phyloP scores from a whole-genome alignment of 2,329 filamentous ascomycete species.

The Sporothrix phasma region DNA sequence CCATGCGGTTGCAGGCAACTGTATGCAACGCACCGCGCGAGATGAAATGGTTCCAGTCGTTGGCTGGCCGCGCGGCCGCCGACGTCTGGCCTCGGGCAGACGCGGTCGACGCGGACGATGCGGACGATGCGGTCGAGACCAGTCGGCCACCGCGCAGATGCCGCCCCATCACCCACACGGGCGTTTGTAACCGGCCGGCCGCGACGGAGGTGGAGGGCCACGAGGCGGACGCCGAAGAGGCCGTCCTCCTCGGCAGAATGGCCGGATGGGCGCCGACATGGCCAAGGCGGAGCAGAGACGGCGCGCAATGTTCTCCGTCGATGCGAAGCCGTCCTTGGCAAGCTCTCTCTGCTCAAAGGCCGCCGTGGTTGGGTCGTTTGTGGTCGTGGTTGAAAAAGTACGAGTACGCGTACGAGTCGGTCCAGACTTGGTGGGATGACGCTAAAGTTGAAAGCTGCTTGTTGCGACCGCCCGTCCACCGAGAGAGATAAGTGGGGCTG shows the following conservation, averaged over 20 bases:
- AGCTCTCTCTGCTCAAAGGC: background rate
- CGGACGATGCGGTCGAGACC: background rate
- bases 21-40: background rate
- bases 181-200: background rate
- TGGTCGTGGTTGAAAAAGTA: background rate
- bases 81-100: background rate
- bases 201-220: background rate
- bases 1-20: too few relatives aligned
- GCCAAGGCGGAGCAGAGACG: background rate
- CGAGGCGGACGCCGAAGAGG: background rate
- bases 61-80: background rate
- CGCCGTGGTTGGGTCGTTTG: background rate
- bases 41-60: conserved; percentile 20
- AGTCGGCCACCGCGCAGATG: background rate
- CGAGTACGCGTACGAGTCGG: too few relatives aligned
- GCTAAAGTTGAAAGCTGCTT: background rate
- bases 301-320: background rate
- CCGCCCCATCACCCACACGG: background rate
- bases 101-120: too few relatives aligned
- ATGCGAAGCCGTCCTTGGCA: background rate
- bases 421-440: background rate
- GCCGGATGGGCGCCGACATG: conserved; percentile 2
- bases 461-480: background rate
- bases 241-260: background rate
- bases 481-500: conserved; percentile 2